Evolutionary conservation across 352 stramenopile species (phyloP), one percentile per base, ranked within the genome.

Genomic region (Phytophthora constricta): DNA sequence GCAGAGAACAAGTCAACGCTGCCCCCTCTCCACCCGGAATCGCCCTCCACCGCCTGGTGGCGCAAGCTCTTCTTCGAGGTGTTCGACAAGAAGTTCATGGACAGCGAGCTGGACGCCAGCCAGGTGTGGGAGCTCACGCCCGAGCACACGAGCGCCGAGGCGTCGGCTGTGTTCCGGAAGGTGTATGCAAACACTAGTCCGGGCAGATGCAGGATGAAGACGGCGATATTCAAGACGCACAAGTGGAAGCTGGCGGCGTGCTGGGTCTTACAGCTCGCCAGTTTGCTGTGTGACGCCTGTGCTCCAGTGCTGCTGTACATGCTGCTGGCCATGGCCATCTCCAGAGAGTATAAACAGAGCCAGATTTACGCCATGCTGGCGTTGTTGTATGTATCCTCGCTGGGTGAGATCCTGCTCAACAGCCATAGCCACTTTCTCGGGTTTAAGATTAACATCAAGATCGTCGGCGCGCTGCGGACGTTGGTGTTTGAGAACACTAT

Each of bases 121-220:
- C 76, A 91, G 50, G 73, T 82, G 26, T 91, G 82, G 82, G 68
- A 69, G 25, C 71, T 91, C 27, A 57, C 79, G 42, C 46, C 59
- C 17, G 64, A 65, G 19, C 81, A 74, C 56, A 76, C 67, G 47
- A 86, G 77, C 48, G 61, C 70, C n/a, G 66, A 65, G 23, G 72
- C 72, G 45, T 62, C 66, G 1, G 67, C 77, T 20, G 62, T 77
- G 34, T 68, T 71, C 50, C 37, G 63, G 31, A 56, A 73, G 8
- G 55, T 80, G 42, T 76, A 70, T 48, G 56, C 62, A 13, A 48
- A 22, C 43, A 33, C 43, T 3, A 45, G 37, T 4, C 5, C 49
- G 3, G 5, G 42, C 34, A 53, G 58, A 14, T 79, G 74, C 49
- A 64, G 34, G 19, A 53, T 89, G n/a, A 70, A 73, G 17, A 54